These are phyloP conservation scores for Inonotus obliquus DNA, from an alignment of 1,284 basidiomycete genomes.

Conservation along the genomic window DNA sequence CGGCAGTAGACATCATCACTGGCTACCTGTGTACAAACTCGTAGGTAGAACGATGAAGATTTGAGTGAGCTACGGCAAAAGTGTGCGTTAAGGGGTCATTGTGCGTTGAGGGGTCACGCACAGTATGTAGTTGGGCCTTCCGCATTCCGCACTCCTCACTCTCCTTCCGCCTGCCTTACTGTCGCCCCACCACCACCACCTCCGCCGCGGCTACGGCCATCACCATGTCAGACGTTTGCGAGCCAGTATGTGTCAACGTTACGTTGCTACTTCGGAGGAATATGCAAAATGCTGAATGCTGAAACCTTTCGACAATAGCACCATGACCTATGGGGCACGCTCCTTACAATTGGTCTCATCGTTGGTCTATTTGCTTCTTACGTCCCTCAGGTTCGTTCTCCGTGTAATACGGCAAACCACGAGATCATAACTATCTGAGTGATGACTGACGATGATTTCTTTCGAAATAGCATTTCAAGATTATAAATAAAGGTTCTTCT, in stretches of 20 bases:
- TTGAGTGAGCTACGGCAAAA: no score
- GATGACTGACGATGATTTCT: neutral
- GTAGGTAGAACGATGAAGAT: no score
- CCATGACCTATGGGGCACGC: conserved; percentile 71
- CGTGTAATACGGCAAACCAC: no score
- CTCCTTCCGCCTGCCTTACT: neutral
- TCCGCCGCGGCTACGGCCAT: no score
- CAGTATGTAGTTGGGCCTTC: no score
- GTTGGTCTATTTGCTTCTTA: conserved; percentile 84
- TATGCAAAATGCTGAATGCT: no score
- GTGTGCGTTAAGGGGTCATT: no score
- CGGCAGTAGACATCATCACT: no score
- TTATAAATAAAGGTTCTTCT: conserved; percentile 72
- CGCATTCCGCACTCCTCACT: neutral
- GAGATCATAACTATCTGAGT: no score
- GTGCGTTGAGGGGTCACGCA: no score
- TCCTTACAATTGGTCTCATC: conserved; percentile 74
- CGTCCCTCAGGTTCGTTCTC: conserved; percentile 67
- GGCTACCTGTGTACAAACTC: no score
- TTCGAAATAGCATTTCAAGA: conserved; percentile 58
- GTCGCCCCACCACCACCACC: no score
- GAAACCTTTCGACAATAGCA: conserved; percentile 47
- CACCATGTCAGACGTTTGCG: conserved; percentile 15
- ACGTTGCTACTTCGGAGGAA: neutral
- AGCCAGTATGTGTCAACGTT: neutral